These are phyloP conservation scores for Rhytidhysteron rufulum DNA, from an alignment of 2,329 filamentous ascomycete species.

Conservation along the genomic window DNA sequence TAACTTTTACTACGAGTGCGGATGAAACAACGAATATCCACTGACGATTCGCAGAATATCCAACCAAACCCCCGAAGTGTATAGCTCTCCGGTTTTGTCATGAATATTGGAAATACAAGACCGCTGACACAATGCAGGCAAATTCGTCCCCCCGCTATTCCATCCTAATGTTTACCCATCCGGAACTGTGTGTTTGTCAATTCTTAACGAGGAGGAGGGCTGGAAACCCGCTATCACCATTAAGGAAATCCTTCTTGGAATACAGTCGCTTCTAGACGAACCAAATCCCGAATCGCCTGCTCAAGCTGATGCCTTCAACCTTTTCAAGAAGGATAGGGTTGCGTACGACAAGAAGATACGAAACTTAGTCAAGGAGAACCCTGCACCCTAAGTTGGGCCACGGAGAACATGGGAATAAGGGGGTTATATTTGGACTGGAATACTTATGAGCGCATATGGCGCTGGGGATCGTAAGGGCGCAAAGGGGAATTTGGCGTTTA, in stretches of 20 bases:
- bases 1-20: neutral
- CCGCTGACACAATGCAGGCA: slow-evolving; percentile 58
- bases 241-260: slow-evolving; percentile 93
- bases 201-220: slow-evolving; percentile 95
- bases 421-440: too few species aligned
- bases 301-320: slow-evolving; percentile 94
- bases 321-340: slow-evolving; percentile 83
- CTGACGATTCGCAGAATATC: slow-evolving; percentile 95
- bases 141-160: slow-evolving; percentile 93
- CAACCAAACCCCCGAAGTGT: slow-evolving; percentile 99
- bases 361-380: slow-evolving; percentile 85
- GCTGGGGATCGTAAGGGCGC: too few species aligned
- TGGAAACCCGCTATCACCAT: slow-evolving; percentile 99
- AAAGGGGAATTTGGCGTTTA: too few species aligned
- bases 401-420: neutral
- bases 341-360: slow-evolving; percentile 89
- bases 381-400: slow-evolving; percentile 55
- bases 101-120: slow-evolving; percentile 10
- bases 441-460: neutral
- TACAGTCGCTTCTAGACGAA: slow-evolving; percentile 92
- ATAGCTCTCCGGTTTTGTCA: slow-evolving; percentile 23
- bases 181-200: slow-evolving; percentile 93
- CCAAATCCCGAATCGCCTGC: slow-evolving; percentile 96
- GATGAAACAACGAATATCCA: too few species aligned
- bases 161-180: slow-evolving; percentile 99